These are phyloP conservation scores for Stromatinia cepivora DNA, from an alignment of 2,329 filamentous ascomycete species.

Conservation along the genomic window DNA sequence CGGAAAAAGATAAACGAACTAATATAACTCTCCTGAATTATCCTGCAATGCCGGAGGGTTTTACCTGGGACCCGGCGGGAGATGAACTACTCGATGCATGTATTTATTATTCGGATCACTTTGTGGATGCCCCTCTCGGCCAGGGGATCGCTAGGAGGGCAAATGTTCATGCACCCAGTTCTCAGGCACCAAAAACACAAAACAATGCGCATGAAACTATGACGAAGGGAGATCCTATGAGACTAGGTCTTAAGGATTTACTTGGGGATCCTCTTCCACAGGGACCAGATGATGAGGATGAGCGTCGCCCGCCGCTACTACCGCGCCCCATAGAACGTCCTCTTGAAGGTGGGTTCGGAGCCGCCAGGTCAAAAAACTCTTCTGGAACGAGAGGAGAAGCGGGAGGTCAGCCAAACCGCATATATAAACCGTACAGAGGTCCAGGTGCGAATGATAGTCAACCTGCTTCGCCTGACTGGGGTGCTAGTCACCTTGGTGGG, in stretches of 20 bases:
- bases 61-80: not conserved
- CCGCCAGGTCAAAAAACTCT: not conserved
- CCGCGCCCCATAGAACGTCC: not conserved
- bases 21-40: not conserved
- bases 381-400: too few species aligned
- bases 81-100: not conserved
- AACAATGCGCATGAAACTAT: not conserved
- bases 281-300: too few species aligned
- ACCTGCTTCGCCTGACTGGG: too few species aligned
- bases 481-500: not conserved
- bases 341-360: not conserved
- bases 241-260: not conserved
- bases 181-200: not conserved
- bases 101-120: not conserved
- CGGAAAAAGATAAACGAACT: not conserved
- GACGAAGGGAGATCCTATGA: not conserved
- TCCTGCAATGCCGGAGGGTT: not conserved
- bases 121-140: not conserved
- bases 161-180: not conserved
- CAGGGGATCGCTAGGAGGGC: not conserved
- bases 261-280: not conserved
- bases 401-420: not conserved
- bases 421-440: not conserved
- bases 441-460: not conserved
- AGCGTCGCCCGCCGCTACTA: not conserved